Evolutionary conservation across 139 green algal species (phyloP).

Genomic region (Astrephomene gubernaculifera): DNA sequence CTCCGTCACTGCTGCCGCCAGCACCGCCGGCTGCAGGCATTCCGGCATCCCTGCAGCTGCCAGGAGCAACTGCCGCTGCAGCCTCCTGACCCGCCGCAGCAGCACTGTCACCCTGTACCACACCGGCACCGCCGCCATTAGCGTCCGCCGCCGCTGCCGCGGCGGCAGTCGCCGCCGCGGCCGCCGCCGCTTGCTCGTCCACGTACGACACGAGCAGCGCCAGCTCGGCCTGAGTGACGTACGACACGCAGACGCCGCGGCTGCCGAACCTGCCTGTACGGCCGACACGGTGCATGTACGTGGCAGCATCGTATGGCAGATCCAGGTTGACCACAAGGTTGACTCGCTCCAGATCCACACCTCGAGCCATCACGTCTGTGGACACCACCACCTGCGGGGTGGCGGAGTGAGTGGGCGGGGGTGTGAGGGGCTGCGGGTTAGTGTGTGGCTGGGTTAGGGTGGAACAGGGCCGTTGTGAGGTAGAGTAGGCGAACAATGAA

Average conservation of each 20-base stretch:
- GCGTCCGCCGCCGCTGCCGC: neutral
- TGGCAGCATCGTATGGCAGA: slow-evolving; percentile 68
- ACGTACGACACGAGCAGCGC: slow-evolving; percentile 51
- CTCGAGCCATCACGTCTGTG: slow-evolving; percentile 85
- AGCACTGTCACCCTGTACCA: neutral
- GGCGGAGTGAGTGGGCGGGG: neutral
- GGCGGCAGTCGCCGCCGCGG: neutral
- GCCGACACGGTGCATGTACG: slow-evolving; percentile 75
- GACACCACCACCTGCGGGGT: slow-evolving; percentile 74
- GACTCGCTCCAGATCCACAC: slow-evolving; percentile 86
- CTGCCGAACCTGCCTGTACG: slow-evolving; percentile 88
- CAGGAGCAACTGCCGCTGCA: too few species aligned
- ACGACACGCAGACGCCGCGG: slow-evolving; percentile 69
- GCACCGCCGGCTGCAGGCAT: neutral
- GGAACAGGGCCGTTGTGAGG: too few species aligned
- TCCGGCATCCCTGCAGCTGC: too few species aligned
- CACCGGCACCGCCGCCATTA: slow-evolving; percentile 1
- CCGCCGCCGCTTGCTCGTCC: slow-evolving; percentile 46
- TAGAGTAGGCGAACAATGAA: too few species aligned
- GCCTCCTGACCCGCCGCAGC: neutral
- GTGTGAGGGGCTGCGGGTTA: neutral
- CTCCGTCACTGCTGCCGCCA: neutral
- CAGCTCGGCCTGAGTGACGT: slow-evolving; percentile 68
- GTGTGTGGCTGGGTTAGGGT: neutral
- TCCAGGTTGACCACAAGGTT: slow-evolving; percentile 88